Conservation (phyloP, 352 stramenopile genomes). For the Phytopythium boreale region DNA sequence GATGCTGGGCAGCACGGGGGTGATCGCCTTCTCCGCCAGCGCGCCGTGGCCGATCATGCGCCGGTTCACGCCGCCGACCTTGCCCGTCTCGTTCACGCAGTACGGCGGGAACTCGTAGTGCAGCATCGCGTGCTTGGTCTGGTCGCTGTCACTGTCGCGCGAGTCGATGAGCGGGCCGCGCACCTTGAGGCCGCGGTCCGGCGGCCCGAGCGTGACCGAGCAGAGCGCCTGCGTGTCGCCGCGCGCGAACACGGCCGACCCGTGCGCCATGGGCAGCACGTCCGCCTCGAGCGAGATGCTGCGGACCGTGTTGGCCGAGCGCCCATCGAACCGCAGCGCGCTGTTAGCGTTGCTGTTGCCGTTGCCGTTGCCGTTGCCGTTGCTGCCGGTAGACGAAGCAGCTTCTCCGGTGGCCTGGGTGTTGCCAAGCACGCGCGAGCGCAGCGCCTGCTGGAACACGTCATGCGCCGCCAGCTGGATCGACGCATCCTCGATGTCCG, state of each 20-base stretch:
- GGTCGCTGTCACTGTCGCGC: slow-evolving; percentile 31
- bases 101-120: slow-evolving; percentile 99
- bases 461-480: slow-evolving; percentile 76
- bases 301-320: slow-evolving; percentile 78
- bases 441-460: slow-evolving; percentile 70
- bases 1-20: slow-evolving; percentile 90
- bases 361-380: slow-evolving; percentile 28
- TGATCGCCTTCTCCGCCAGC: slow-evolving; percentile 94
- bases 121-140: slow-evolving; percentile 90
- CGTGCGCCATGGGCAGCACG: slow-evolving; percentile 87
- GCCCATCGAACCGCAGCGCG: slow-evolving; percentile 82
- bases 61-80: slow-evolving; percentile 79
- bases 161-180: slow-evolving; percentile 55
- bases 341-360: slow-evolving; percentile 31
- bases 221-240: slow-evolving; percentile 90
- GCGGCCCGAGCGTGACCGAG: slow-evolving; percentile 84
- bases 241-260: slow-evolving; percentile 85
- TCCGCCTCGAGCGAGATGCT: slow-evolving; percentile 82
- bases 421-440: slow-evolving; percentile 48
- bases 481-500: slow-evolving; percentile 35
- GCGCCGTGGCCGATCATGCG: slow-evolving; percentile 97
- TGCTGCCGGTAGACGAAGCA: not conserved
- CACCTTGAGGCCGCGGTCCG: slow-evolving; percentile 71
- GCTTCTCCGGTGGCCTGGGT: not conserved
- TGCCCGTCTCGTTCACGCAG: slow-evolving; percentile 95